Conservation (phyloP, 2,329 filamentous ascomycete genomes). For the Lomentospora prolificans region DNA sequence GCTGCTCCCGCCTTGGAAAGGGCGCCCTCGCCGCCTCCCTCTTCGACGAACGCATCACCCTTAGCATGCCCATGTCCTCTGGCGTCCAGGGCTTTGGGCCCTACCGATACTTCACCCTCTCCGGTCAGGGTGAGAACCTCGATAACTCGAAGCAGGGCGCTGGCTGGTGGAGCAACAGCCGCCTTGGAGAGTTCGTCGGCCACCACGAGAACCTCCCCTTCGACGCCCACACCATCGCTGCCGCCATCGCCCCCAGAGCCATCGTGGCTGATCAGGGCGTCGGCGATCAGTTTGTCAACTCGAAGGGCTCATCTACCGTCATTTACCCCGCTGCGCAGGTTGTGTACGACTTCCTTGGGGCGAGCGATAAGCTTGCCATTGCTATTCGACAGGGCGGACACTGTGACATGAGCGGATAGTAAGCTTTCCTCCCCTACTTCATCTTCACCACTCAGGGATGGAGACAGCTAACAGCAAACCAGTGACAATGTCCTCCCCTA, state of each 20-base stretch:
- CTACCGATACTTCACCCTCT: conserved; percentile 21
- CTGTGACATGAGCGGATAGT: conserved; percentile 39
- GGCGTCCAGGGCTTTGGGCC: conserved; percentile 46
- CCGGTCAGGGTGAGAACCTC: conserved; percentile 34
- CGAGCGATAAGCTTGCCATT: conserved; percentile 37
- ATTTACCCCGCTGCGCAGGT: conserved; percentile 28
- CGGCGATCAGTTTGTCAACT: conserved; percentile 36
- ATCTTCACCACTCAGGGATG: not conserved
- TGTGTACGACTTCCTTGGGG: conserved; percentile 41
- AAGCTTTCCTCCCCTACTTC: conserved; percentile 15
- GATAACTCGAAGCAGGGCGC: conserved; percentile 41
- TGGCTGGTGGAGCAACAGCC: conserved; percentile 44
- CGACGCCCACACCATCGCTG: conserved; percentile 50
- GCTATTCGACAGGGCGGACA: conserved; percentile 35
- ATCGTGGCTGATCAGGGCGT: conserved; percentile 46
- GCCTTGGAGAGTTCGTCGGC: conserved; percentile 47
- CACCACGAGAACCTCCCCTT: conserved; percentile 41
- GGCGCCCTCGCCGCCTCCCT: conserved; percentile 42
- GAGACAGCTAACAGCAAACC: conserved; percentile 12
- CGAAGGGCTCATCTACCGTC: conserved; percentile 37
- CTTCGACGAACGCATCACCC: conserved; percentile 39
- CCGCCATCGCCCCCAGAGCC: conserved; percentile 45
- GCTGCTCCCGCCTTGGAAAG: conserved; percentile 45
- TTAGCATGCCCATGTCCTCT: conserved; percentile 46
- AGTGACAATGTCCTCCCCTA: conserved; percentile 29